Evolutionary conservation across 495 filamentous ascomycete genomes (phyloP), one percentile per base, ranked within the genome.

Genomic region (Neurospora sp.): DNA sequence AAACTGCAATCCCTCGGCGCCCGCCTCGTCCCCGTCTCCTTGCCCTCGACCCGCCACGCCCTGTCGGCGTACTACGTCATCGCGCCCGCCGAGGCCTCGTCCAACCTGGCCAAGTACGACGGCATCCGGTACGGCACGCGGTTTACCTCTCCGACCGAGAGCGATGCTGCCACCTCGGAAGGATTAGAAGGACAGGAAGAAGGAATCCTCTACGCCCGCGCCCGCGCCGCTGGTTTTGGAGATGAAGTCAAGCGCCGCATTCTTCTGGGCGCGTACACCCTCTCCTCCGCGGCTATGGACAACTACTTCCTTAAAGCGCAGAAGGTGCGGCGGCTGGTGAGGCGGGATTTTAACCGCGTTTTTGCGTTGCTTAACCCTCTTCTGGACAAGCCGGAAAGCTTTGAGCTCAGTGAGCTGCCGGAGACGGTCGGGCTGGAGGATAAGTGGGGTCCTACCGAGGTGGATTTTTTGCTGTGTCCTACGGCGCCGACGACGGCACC

Each of bases 251-350:
- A 91, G 76, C 83, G 92, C 70, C 87, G 96, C 8, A 97, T 98
- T 71, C 79, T 98, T 27, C 89, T 98, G 2, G 96, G 96, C 14
- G 89, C 95, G 8, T 99, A 97, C 75, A 94, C 90, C 42, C 85
- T 99, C 69, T 97, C 93, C 81, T 93, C 96, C 1, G 89, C 90
- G 74, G 93, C 94, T 12, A 96, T 96, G 73, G 91, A 97, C 77
- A 98, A 98, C 78, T 98, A 98, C 80, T 99, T 99, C 79, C 88
- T 97, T 70, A 89, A 97, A 80, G 96, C 96, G 70, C 96, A 99
- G 80, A 89, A 89, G 71, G 88, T 97, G 65, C 91, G 96, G 4
- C 87, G 93, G 68, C 84, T 98, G 14, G 93, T 99, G 6, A 89
- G 92, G 79, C 81, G 83, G 27, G 96, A 99, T 75, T 98, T 99